Evolutionary conservation across 2,329 filamentous ascomycete species (phyloP).

Genomic region (Beauveria pseudobassiana): DNA sequence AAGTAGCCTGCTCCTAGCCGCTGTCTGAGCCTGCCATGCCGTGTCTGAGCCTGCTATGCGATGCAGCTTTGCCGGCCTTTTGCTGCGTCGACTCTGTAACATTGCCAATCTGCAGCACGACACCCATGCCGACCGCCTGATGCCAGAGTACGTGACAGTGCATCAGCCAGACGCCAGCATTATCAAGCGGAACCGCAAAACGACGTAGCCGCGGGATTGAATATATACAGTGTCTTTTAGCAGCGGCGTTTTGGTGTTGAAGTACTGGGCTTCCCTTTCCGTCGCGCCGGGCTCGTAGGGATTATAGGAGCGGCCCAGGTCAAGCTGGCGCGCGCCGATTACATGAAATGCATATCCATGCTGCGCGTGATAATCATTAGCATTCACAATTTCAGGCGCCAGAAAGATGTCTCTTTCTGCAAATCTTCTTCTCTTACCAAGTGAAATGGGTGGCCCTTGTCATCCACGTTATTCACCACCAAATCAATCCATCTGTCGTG

Average conservation of each 20-base stretch:
- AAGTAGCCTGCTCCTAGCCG: too few relatives aligned
- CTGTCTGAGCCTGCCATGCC: too few relatives aligned
- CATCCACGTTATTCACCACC: slow-evolving; percentile 43
- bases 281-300: background rate
- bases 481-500: slow-evolving; percentile 36
- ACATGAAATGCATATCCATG: slow-evolving; percentile 16
- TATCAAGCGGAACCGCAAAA: slow-evolving; percentile 28
- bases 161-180: slow-evolving; percentile 30
- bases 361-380: slow-evolving; percentile 2
- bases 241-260: slow-evolving; percentile 19
- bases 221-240: slow-evolving; percentile 29
- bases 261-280: background rate
- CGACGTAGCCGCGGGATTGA: slow-evolving; percentile 26
- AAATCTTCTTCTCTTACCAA: slow-evolving; percentile 24
- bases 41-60: background rate
- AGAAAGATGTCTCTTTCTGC: background rate
- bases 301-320: slow-evolving; percentile 9
- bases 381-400: background rate
- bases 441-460: slow-evolving; percentile 42
- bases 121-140: slow-evolving; percentile 34
- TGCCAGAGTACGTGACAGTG: slow-evolving; percentile 32
- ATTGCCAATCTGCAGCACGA: slow-evolving; percentile 19
- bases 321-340: slow-evolving; percentile 9
- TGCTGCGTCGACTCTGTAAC: background rate
- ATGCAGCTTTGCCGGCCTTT: background rate